phyloP scores from a whole-genome alignment of 2,329 filamentous ascomycete genomes.

The Colletotrichum acutatum region DNA sequence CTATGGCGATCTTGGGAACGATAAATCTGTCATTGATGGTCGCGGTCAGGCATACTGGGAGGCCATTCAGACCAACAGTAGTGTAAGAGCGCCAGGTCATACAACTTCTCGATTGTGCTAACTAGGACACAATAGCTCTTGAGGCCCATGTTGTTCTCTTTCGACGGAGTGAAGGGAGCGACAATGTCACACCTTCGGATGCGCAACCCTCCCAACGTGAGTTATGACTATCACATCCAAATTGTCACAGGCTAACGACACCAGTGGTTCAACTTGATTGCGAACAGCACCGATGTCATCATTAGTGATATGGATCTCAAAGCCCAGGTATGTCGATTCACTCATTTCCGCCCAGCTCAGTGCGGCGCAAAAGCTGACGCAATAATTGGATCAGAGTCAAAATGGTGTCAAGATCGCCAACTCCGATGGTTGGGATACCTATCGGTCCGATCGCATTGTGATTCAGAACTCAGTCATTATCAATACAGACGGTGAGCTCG shows the following conservation, averaged over 20 bases:
- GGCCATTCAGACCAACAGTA: slow-evolving; percentile 30
- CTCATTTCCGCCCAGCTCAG: slow-evolving; percentile 39
- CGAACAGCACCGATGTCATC: slow-evolving; percentile 72
- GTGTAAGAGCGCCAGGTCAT: background rate
- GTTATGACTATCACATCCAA: background rate
- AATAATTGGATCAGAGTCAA: slow-evolving; percentile 48
- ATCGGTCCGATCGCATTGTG: slow-evolving; percentile 70
- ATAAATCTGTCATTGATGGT: slow-evolving; percentile 61
- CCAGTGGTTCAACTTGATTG: slow-evolving; percentile 65
- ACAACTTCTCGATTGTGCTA: too few species aligned
- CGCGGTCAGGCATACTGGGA: slow-evolving; percentile 63
- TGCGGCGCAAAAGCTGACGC: background rate
- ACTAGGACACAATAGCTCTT: background rate
- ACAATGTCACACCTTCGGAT: slow-evolving; percentile 47
- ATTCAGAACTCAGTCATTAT: slow-evolving; percentile 74
- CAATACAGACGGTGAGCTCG: slow-evolving; percentile 64
- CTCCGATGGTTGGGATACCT: slow-evolving; percentile 61
- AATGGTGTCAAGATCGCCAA: slow-evolving; percentile 73
- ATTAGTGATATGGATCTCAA: slow-evolving; percentile 70
- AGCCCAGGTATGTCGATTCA: slow-evolving; percentile 42
- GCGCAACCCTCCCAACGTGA: slow-evolving; percentile 61
- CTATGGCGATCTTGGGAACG: slow-evolving; percentile 61
- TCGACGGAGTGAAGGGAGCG: slow-evolving; percentile 21
- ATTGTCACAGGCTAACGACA: background rate
- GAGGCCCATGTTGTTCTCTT: slow-evolving; percentile 26